Base-by-base conservation (phyloP, 179 eudicot genomes). In the Silene vulgaris region DNA sequence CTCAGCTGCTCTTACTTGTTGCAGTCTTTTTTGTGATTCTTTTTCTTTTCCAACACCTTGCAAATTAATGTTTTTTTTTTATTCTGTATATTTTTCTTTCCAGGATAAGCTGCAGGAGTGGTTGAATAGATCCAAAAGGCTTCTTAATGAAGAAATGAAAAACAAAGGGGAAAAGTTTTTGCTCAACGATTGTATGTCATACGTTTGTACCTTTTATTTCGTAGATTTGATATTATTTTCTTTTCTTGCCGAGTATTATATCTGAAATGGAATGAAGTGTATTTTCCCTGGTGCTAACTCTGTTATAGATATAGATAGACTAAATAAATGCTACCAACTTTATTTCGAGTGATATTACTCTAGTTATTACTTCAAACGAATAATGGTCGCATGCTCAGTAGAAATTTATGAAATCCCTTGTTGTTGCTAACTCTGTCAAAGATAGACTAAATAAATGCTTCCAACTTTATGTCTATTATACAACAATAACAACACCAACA, bases 91-190 rank as follows among this genome's bases (percentile, higher is more conserved):
- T 73, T 59, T 32, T 78, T 19, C 48, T 57, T 79, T 88, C 45
- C 79, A 96, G 99, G 99, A 93, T 79, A 96, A 88, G 78, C 78
- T 93, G 69, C 90, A 93, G 78, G 97, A 96, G 0, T 96, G 99
- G 99, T 84, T 96, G 23, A 68, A 72, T 62, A 88, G 71, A 81
- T 84, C 75, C 17, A 91, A 79, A 84, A 80, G 78, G 69, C 81
- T 85, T 60, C 87, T 96, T 72, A 85, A 66, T 76, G 97, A 89
- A 59, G 93, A 88, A 76, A 69, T 88, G 65, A 75, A 76, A 59
- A 83, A 76, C 29, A 69, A 78, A 63, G 81, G 81, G 75, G 89
- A 84, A 71, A 87, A 77, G 14, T 88, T 92, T 67, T 89, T 86
- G 13, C 74, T 90, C 62, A 76, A 80, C 77, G 87, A 79, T 72